Evolutionary conservation across 176 grass and related monocot genomes (phyloP), one percentile per base, ranked within the genome.

Genomic region (Cenchrus purpureus): DNA sequence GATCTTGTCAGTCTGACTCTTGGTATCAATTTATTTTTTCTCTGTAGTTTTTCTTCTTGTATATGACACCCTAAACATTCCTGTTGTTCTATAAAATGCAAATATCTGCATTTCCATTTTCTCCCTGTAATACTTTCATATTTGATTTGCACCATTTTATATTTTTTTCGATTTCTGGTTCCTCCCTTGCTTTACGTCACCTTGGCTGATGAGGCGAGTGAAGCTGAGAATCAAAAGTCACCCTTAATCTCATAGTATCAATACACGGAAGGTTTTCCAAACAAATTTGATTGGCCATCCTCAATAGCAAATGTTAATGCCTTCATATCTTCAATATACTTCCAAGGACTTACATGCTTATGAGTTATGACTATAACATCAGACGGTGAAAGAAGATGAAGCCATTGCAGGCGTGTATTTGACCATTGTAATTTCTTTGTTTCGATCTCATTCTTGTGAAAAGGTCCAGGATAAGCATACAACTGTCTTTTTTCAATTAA

Each of bases 121-220:
- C 20, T 61, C 58, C 58, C 49, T 29, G 15, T 74, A 44, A 10
- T 19, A 68, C 45, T 50, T 79, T n/a, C 11, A 32, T 40, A 29
- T 31, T 50, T 45, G 61, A 51, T 75, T 83, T 66, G 44, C 25
- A 50, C 42, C 40, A 42, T 72, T 55, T 65, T 81, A 71, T 76
- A 86, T 85, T 57, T 44, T 44, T 17, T 77, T 32, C 42, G 74
- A 22, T 84, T 68, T 77, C 71, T 29, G 45, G 14, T 74, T 13
- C 25, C 62, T 65, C 62, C n/a, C 20, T 71, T 49, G 10, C n/a
- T 50, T 44, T 72, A 48, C 11, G 0, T 31, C 12, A 32, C 48
- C 37, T 40, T 40, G 25, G 12, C 49, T 32, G 22, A 2, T 32
- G 48, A 53, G 25, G 48, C 3, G 48, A 53, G 22, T 7, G 15